Base-by-base conservation (phyloP, 2,329 filamentous ascomycete species). In the Allantophomopsis cytisporea region DNA sequence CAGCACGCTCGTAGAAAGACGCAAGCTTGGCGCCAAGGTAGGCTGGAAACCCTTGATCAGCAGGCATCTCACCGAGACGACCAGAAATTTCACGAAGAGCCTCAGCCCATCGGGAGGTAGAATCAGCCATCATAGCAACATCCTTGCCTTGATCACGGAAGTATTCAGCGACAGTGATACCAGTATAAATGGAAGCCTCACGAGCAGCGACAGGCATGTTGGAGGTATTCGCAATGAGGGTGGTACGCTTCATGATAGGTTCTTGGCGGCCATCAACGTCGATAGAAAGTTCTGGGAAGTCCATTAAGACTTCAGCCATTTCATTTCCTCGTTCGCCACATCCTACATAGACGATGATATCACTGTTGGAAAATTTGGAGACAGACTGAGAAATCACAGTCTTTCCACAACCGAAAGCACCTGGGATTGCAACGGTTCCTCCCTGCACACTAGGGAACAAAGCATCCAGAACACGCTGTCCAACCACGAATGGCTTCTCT, bases 61-160 rank as follows among this genome's bases (percentile, higher is more conserved):
- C 91, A 65, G 91, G 91, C 91, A 98, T 98, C 64, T 98, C 91
- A 72, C 91, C 91, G 44, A 98, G 72, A 73, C 91, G 91, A 71
- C 91, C 91, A 28, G 91, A 98, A 61, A 98, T 80, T 63, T 98
- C 91, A 83, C 91, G 87, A 60, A 98, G 76, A 57, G 91, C 91
- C 68, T 98, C 91, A 47, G 91, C 91, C 91, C 91, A 98, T 49
- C 91, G 87, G 39, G 91, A 98, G 39, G 89, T 83, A 13, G 91
- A 96, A 64, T 98, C 91, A 47, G 91, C 91, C 91, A 98, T 98
- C 91, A 98, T 98, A 53, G 91, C 89, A 31, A 98, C 91, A 60
- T 94, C 75, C 64, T 96, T 89, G 47, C 91, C 91, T 63, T 94
- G 86, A 57, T 98, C 91, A 50, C 91, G 76, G 70, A 96, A 96